These are phyloP conservation scores for Benincasa hispida DNA, from an alignment of 306 rosid genomes.

Conservation along the genomic window DNA sequence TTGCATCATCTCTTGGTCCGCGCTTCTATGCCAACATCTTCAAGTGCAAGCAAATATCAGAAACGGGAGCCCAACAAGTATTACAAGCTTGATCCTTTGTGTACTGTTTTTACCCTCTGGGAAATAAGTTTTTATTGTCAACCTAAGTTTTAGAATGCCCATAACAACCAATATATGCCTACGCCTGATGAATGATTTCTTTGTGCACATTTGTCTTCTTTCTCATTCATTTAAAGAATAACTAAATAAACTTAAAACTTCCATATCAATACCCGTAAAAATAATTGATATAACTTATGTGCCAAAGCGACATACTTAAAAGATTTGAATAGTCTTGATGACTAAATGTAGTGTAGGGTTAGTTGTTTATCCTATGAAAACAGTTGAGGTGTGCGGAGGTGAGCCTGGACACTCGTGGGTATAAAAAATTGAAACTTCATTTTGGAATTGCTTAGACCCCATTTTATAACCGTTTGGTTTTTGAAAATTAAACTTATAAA, in stretches of 20 bases:
- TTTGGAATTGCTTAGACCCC: neutral
- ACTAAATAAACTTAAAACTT: neutral
- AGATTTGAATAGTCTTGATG: neutral
- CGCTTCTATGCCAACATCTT: constrained; percentile 89
- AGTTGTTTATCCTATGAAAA: neutral
- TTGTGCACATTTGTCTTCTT: neutral
- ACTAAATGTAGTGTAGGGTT: neutral
- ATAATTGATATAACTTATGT: neutral
- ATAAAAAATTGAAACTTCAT: neutral
- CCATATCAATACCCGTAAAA: neutral
- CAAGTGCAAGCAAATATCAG: constrained; percentile 98
- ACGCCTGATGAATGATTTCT: neutral
- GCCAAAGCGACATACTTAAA: neutral
- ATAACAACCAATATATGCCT: neutral
- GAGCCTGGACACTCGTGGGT: neutral
- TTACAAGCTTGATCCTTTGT: neutral
- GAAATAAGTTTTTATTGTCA: neutral
- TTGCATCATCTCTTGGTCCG: constrained; percentile 96
- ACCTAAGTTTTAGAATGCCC: neutral
- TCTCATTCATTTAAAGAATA: neutral
- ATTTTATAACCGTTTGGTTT: no score
- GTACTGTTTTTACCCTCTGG: neutral
- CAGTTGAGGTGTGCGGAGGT: neutral
- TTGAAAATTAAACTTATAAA: no score
- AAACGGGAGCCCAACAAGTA: constrained; percentile 99